Percentiles rank a stretch among this genome's conserved stretches.
Evolutionary conservation across 345 rosid species (phyloP).

Genomic region (Syzygium aromaticum): DNA sequence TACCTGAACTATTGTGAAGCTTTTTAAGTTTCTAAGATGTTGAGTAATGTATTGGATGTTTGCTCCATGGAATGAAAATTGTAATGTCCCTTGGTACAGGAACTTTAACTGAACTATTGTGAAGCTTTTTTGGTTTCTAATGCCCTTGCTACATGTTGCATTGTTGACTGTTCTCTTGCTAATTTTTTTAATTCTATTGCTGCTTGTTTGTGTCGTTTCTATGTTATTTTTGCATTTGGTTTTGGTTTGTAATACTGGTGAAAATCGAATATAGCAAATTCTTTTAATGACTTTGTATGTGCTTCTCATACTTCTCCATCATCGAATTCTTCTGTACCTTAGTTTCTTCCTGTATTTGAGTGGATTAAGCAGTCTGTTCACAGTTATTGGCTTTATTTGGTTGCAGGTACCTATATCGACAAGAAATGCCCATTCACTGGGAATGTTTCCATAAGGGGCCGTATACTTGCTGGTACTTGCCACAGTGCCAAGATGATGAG

Average conservation of each 20-base stretch:
- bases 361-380: background rate
- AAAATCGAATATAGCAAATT: background rate
- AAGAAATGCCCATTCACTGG: conserved; percentile 14
- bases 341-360: background rate
- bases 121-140: background rate
- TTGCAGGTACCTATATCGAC: conserved; percentile 6
- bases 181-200: too few relatives aligned
- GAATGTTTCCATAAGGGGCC: conserved; percentile 5
- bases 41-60: background rate
- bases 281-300: background rate
- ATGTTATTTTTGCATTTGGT: background rate
- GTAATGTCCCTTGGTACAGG: background rate
- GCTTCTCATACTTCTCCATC: background rate
- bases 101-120: background rate
- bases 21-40: background rate
- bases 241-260: background rate
- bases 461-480: conserved; percentile 5
- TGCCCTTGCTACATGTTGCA: background rate
- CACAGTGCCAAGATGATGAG: conserved; percentile 8
- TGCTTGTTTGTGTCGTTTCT: too few relatives aligned
- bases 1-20: background rate
- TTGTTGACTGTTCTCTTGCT: too few relatives aligned
- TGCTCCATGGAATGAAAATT: background rate
- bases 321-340: background rate
- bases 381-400: background rate